phyloP scores from a whole-genome alignment of 176 grass and related monocot species.

The Aechmea fasciata region DNA sequence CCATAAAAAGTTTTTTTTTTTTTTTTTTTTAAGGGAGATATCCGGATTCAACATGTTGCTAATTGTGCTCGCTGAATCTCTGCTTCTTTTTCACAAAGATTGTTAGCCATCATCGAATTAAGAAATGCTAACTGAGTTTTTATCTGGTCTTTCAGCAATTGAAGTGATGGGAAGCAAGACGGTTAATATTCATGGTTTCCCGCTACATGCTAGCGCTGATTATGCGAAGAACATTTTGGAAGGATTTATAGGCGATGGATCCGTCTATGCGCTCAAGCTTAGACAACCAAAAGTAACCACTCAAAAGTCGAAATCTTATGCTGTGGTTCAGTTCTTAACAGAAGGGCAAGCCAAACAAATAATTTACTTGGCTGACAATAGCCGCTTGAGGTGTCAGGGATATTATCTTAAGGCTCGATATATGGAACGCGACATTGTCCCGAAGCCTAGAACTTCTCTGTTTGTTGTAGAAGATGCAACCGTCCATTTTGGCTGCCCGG shows the following conservation, averaged over 20 bases:
- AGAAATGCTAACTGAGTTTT: not conserved
- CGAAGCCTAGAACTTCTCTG: constrained; percentile 47
- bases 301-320: constrained; percentile 45
- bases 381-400: constrained; percentile 2
- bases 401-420: constrained; percentile 30
- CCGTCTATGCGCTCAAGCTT: constrained; percentile 60
- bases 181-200: constrained; percentile 41
- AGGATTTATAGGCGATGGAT: constrained; percentile 26
- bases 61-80: too few relatives aligned
- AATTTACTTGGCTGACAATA: constrained; percentile 1
- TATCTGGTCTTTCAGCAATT: constrained; percentile 6
- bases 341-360: constrained; percentile 33
- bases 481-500: constrained; percentile 57
- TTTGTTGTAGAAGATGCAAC: constrained; percentile 33
- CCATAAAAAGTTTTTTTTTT: not conserved
- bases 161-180: constrained; percentile 45
- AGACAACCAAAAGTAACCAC: constrained; percentile 37
- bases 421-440: constrained; percentile 52
- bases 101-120: too few relatives aligned
- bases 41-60: too few relatives aligned
- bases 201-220: constrained; percentile 28
- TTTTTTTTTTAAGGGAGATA: not conserved
- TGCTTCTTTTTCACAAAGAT: too few relatives aligned
- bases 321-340: constrained; percentile 58
- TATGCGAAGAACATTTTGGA: constrained; percentile 51